Base-by-base conservation (phyloP, 1,139 yeast genomes). In the Petasospora fabianii region DNA sequence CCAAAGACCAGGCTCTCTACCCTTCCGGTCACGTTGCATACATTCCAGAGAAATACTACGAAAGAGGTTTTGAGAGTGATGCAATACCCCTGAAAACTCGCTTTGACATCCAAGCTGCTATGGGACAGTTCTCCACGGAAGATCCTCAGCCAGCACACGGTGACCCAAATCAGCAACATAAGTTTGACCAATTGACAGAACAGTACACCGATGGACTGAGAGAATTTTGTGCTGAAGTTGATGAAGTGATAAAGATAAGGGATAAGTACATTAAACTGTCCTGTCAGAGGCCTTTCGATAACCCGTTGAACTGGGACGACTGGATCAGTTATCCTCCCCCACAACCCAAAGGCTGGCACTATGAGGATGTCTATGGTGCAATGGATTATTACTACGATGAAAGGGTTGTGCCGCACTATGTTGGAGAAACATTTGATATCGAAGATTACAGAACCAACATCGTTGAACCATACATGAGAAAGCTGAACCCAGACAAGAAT, bases 271-370 rank as follows among this genome's bases (percentile, higher is more conserved):
- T 45, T 19, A 11, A 11, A 2, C 3, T 45, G 1, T 54, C 58
- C 0, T 15, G 31, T 5, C 58, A 54, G 30, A 34, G 50, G 10
- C 41, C 49, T 5, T 20, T 42, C 10, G 52, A 48, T 20, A 53
- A 54, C 32, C 57, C 58, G 1, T 13, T 49, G 10, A 47, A 49
- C 34, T 27, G 26, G 20, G 38, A 41, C 1, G 22, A 29, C 2
- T 53, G 57, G 56, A 30, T 35, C n/a, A 48, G 48, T 12, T 54
- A 46, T 27, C 57, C 58, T 1, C 42, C 42, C 8, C 48, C 51
- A 15, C 50, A 45, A 19, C 49, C 50, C 1, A 54, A 48, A 36
- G 53, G 51, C 0, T 54, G 58, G 58, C 57, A 54, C 39, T 54
- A 53, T 30, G 47, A 46, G 15, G 58, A 53, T 29, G 55, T 52